Conservation (phyloP, 2,329 filamentous ascomycete genomes). For the Colletotrichum acutatum region DNA sequence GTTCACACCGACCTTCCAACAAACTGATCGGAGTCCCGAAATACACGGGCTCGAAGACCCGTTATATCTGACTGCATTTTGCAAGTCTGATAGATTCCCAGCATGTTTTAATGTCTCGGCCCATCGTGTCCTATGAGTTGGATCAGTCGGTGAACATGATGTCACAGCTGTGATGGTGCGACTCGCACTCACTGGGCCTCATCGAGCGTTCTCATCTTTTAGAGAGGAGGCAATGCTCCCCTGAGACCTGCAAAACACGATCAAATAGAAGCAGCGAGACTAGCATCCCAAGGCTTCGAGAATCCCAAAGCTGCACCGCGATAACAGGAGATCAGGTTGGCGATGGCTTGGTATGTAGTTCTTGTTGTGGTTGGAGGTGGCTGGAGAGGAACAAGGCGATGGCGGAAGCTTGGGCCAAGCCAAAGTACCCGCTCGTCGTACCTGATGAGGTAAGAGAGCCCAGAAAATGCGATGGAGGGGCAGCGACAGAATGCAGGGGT, state of each 20-base stretch:
- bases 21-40: constrained; percentile 83
- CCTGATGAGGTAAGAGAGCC: constrained; percentile 20
- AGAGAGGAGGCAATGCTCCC: constrained; percentile 3
- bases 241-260: neutral
- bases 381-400: constrained; percentile 26
- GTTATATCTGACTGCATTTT: constrained; percentile 71
- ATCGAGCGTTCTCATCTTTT: constrained; percentile 28
- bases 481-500: neutral
- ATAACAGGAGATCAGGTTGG: neutral
- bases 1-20: constrained; percentile 80
- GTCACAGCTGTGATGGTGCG: constrained; percentile 35
- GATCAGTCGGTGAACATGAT: constrained; percentile 29
- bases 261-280: neutral
- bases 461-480: neutral
- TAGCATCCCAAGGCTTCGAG: constrained; percentile 20
- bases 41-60: constrained; percentile 71
- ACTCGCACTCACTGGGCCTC: constrained; percentile 32
- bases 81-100: constrained; percentile 69
- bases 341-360: constrained; percentile 20
- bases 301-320: constrained; percentile 2
- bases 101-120: constrained; percentile 69
- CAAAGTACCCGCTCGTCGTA: constrained; percentile 11
- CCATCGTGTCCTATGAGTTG: constrained; percentile 70
- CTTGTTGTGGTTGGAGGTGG: constrained; percentile 20
- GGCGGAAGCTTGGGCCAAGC: constrained; percentile 30